Evolutionary conservation across 441 rosid species (phyloP).

Genomic region (Omphalea diandra): DNA sequence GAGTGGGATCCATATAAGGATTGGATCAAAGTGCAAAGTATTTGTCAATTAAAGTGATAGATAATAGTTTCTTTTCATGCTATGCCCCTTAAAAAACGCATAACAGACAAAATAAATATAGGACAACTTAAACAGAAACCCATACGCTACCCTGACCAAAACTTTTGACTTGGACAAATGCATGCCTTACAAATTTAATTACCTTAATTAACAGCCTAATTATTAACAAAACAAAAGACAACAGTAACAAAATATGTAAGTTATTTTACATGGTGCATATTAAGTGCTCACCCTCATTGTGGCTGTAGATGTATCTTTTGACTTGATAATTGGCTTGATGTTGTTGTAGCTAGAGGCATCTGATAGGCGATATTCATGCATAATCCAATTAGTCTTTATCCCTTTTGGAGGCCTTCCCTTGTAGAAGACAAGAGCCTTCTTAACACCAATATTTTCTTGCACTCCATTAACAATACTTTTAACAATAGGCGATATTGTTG

Average conservation of each 20-base stretch:
- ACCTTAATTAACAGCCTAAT: too few relatives aligned
- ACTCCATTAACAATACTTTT: slow-evolving; percentile 24
- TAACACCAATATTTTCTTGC: slow-evolving; percentile 73
- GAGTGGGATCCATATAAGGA: slow-evolving; percentile 4
- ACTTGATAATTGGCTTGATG: slow-evolving; percentile 39
- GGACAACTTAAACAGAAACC: not conserved
- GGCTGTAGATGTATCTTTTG: slow-evolving; percentile 54
- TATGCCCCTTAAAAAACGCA: slow-evolving; percentile 8
- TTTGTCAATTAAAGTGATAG: not conserved
- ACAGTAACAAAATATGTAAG: not conserved
- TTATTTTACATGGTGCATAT: too few relatives aligned
- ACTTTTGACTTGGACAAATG: slow-evolving; percentile 12
- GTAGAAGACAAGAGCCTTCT: slow-evolving; percentile 94
- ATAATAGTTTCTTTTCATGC: not conserved
- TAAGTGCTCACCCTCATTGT: slow-evolving; percentile 66
- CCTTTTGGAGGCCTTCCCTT: slow-evolving; percentile 92
- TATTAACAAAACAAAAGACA: not conserved
- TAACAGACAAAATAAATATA: slow-evolving; percentile 9
- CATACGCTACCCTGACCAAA: not conserved
- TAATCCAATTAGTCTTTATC: slow-evolving; percentile 89
- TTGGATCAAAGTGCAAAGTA: slow-evolving; percentile 2
- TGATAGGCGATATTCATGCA: slow-evolving; percentile 91
- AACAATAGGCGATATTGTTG: too few relatives aligned
- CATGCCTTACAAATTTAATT: not conserved
- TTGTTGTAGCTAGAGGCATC: slow-evolving; percentile 36